These are phyloP conservation scores for Phytophthora colocasiae DNA, from an alignment of 352 stramenopile genomes.

Conservation along the genomic window DNA sequence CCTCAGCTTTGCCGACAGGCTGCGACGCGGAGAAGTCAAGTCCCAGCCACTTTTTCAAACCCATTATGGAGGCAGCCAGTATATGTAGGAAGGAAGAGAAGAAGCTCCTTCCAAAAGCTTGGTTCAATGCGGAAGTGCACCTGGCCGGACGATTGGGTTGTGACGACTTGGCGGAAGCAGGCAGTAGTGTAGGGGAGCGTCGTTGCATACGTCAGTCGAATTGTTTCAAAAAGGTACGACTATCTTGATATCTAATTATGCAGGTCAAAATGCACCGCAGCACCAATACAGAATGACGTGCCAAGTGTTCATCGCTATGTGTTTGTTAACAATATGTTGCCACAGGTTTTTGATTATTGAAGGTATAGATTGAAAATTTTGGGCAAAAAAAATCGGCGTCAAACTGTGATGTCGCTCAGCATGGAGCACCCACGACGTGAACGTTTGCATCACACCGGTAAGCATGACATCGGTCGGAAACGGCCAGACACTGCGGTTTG, in stretches of 20 bases:
- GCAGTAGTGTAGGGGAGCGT: constrained; percentile 16
- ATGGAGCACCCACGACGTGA: too few relatives aligned
- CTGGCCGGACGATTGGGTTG: constrained; percentile 9
- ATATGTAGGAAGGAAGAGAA: neutral
- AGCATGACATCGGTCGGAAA: neutral
- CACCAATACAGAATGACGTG: neutral
- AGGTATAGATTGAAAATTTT: neutral
- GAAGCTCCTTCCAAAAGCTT: neutral
- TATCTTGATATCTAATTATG: neutral
- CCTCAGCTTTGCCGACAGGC: constrained; percentile 29
- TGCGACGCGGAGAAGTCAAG: constrained; percentile 55
- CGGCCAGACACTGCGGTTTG: neutral
- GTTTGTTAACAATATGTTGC: neutral
- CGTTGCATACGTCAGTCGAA: constrained; percentile 31
- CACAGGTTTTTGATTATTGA: neutral
- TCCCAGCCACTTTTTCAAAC: constrained; percentile 70
- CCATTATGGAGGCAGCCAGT: constrained; percentile 42
- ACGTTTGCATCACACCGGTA: too few relatives aligned
- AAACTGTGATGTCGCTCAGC: neutral
- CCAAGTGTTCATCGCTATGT: neutral
- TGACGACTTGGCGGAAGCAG: constrained; percentile 5
- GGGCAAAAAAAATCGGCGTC: neutral
- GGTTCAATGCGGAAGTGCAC: neutral
- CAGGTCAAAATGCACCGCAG: neutral
- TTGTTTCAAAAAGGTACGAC: constrained; percentile 14